Conservation (phyloP, 106 monocot species). For the Platanthera guangdongensis region DNA sequence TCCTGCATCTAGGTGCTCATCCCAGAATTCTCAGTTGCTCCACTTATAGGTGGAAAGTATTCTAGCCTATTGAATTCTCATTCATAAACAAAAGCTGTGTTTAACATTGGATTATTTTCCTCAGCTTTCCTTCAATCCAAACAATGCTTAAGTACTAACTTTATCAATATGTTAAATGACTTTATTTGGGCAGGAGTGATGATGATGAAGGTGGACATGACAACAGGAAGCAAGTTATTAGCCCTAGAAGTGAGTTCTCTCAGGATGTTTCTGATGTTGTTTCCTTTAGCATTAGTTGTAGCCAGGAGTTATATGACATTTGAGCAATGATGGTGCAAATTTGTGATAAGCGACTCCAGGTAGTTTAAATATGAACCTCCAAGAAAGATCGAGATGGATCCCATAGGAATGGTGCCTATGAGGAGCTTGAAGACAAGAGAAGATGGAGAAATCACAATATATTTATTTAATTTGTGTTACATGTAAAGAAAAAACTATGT, state of each 20-base stretch:
- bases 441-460: too few species aligned
- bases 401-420: too few species aligned
- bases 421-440: too few species aligned
- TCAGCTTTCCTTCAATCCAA: neutral
- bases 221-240: constrained; percentile 30
- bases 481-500: too few species aligned
- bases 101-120: neutral
- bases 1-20: neutral
- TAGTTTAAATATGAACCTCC: too few species aligned
- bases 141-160: neutral
- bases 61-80: neutral
- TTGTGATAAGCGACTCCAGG: too few species aligned
- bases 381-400: too few species aligned
- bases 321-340: too few species aligned
- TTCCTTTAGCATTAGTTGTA: constrained; percentile 34
- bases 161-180: neutral
- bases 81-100: neutral
- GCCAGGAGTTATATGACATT: constrained; percentile 22
- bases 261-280: constrained; percentile 71
- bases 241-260: constrained; percentile 38
- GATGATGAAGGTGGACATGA: constrained; percentile 54
- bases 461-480: too few species aligned
- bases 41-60: constrained; percentile 20
- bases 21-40: constrained; percentile 8
- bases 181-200: constrained; percentile 33